Base-by-base conservation (phyloP, 1,139 yeast species). In the Schizosaccharomyces versatilis region DNA sequence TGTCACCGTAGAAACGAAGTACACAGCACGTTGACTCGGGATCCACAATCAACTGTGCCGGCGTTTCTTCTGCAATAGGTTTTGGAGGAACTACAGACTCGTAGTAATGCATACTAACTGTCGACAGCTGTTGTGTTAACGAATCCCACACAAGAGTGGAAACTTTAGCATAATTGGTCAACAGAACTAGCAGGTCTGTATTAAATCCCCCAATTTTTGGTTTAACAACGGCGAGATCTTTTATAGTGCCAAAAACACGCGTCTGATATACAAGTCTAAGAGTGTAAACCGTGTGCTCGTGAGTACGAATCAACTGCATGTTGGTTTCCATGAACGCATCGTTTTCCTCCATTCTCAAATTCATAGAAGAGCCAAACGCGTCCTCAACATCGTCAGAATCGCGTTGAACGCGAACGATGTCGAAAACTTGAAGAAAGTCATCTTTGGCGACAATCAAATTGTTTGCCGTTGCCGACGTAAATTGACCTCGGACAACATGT, bases 51-150 rank as follows among this genome's bases (percentile, higher is more conserved):
- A 84, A 71, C 24, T 71, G 69, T 0, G 85, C 69, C 6, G 70
- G 36, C 19, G 32, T 15, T 7, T 41, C 47, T 15, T 64, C 55
- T 68, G 73, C 64, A 7, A 51, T 55, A 24, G 41, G 36, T 73
- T 77, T 58, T 71, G 72, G 47, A 78, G 77, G 56, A 71, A 83
- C 73, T 51, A 79, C 76, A 55, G 78, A 76, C 63, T 88, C 97
- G 66, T 88, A 90, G 65, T 77, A 85, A 67, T 90, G 99, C 56
- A 90, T 71, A 54, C 95, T 84, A 2, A 79, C 74, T 0, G 96
- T 85, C 17, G 75, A 71, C 12, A 90, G 72, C 0, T 74, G 62
- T 58, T 77, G 72, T 14, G 64, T 65, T 7, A 64, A 67, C 9
- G 69, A 68, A 63, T 85, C 81, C 86, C 95, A 90, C 58, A 74